Percentiles rank a stretch among this genome's conserved stretches.
phyloP scores from a whole-genome alignment of 2,329 filamentous ascomycete genomes.

The Pseudogymnoascus sp. region DNA sequence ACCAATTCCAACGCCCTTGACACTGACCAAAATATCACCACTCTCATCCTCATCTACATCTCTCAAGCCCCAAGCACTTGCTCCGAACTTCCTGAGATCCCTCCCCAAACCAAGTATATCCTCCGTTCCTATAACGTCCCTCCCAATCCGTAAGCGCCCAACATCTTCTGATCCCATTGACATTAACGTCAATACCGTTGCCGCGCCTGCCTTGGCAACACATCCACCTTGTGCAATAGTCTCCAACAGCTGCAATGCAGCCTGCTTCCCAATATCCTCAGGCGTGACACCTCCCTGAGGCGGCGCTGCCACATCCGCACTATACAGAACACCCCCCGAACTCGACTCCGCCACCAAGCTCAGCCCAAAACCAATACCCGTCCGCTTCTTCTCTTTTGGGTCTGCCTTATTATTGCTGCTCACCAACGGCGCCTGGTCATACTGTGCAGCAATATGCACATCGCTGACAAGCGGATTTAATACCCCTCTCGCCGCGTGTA shows the following conservation, averaged over 20 bases:
- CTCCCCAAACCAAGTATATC: constrained; percentile 72
- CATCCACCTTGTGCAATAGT: constrained; percentile 76
- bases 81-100: constrained; percentile 82
- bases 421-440: constrained; percentile 58
- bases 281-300: constrained; percentile 74
- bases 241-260: constrained; percentile 84
- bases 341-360: constrained; percentile 90
- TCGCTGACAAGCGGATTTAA: constrained; percentile 81
- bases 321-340: constrained; percentile 71
- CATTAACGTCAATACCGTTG: constrained; percentile 81
- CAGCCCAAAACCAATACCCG: constrained; percentile 86
- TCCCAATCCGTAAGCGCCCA: constrained; percentile 73
- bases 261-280: constrained; percentile 83
- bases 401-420: constrained; percentile 46
- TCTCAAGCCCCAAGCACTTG: constrained; percentile 82
- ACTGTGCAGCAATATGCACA: constrained; percentile 80
- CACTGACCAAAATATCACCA: constrained; percentile 72
- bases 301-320: constrained; percentile 72
- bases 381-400: constrained; percentile 54
- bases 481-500: constrained; percentile 78
- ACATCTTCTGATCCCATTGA: constrained; percentile 97
- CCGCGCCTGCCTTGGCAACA: constrained; percentile 62
- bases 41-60: constrained; percentile 58
- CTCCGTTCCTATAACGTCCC: constrained; percentile 74
- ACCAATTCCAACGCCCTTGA: constrained; percentile 88